Evolutionary conservation across 768 basidiomycete species (phyloP).

Genomic region (Lactifluus pinguis): DNA sequence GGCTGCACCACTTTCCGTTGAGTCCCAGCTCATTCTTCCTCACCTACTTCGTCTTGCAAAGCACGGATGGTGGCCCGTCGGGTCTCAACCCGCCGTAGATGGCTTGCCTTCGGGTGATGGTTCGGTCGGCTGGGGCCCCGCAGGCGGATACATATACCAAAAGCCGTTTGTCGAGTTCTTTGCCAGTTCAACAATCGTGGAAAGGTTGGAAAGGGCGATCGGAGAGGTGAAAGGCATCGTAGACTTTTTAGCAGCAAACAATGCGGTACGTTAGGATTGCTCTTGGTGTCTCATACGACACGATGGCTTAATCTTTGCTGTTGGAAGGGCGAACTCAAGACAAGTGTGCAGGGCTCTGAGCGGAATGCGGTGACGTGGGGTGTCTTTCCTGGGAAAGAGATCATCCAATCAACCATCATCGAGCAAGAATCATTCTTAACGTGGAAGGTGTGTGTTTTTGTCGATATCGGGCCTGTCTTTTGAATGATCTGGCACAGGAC

Average conservation of each 20-base stretch:
- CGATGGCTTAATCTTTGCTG: not conserved
- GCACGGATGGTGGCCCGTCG: slow-evolving; percentile 90
- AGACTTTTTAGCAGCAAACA: slow-evolving; percentile 81
- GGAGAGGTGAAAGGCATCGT: slow-evolving; percentile 55
- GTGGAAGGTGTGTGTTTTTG: slow-evolving; percentile 70
- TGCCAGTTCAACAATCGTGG: slow-evolving; percentile 50
- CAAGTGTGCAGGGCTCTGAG: slow-evolving; percentile 68
- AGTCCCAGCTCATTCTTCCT: slow-evolving; percentile 73
- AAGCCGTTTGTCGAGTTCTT: slow-evolving; percentile 99
- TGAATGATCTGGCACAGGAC: slow-evolving; percentile 42
- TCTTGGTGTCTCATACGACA: too few relatives aligned
- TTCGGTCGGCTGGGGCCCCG: slow-evolving; percentile 89
- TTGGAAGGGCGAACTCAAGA: slow-evolving; percentile 62
- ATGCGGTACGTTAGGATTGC: slow-evolving; percentile 39
- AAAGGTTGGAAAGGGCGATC: slow-evolving; percentile 49
- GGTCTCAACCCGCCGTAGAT: slow-evolving; percentile 91
- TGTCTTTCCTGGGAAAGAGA: slow-evolving; percentile 93
- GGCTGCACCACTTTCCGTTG: slow-evolving; percentile 65
- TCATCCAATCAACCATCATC: slow-evolving; percentile 93
- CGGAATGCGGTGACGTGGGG: slow-evolving; percentile 99
- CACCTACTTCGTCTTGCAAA: slow-evolving; percentile 70
- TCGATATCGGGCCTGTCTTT: not conserved
- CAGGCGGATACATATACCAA: slow-evolving; percentile 90
- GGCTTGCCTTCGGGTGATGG: slow-evolving; percentile 64
- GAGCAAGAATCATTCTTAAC: slow-evolving; percentile 89